These are phyloP conservation scores for Pythium dissotocum DNA, from an alignment of 352 stramenopile species.

Conservation along the genomic window DNA sequence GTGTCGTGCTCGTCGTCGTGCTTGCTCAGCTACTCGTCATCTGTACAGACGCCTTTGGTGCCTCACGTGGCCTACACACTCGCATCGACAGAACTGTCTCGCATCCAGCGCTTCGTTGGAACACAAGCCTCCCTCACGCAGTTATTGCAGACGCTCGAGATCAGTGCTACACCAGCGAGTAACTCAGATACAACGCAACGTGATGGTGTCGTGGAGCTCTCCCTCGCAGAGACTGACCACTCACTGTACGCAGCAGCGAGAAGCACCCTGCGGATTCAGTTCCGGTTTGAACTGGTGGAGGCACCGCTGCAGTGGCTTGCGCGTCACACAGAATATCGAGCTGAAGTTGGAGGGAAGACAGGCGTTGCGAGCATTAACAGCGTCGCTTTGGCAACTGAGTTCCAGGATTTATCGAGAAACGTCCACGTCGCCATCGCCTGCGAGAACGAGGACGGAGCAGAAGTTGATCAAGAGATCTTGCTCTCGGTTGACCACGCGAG, in stretches of 20 bases:
- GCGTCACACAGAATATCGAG: neutral
- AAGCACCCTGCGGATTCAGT: neutral
- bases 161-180: neutral
- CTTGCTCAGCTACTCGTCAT: conserved; percentile 8
- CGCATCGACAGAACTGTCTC: neutral
- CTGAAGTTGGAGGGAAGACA: no score
- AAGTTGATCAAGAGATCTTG: neutral
- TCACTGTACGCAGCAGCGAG: neutral
- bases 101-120: conserved; percentile 10
- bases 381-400: neutral
- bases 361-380: conserved; percentile 3
- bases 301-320: conserved; percentile 8
- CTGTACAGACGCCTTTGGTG: neutral
- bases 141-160: conserved; percentile 7
- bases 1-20: conserved; percentile 18
- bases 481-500: conserved; percentile 9
- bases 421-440: neutral
- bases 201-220: conserved; percentile 4
- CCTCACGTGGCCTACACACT: conserved; percentile 14
- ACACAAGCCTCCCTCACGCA: conserved; percentile 9
- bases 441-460: neutral
- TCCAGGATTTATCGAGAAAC: neutral
- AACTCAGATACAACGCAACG: neutral
- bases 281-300: neutral
- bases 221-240: conserved; percentile 2